phyloP scores from a whole-genome alignment of 2,329 filamentous ascomycete genomes.

The Cladosporium austrohemisphaericum region DNA sequence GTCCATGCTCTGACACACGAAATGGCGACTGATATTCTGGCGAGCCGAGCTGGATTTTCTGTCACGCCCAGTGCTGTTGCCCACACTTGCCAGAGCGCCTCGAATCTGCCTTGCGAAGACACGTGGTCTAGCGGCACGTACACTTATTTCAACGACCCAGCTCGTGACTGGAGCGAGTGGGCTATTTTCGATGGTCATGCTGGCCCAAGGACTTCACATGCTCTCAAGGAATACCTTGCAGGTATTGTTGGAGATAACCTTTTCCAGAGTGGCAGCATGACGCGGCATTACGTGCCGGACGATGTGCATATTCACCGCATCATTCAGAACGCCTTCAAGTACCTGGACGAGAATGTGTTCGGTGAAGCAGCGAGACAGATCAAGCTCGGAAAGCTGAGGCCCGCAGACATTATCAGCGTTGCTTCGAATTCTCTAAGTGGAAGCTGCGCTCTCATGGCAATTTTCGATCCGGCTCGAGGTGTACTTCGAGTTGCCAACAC shows the following conservation, averaged over 20 bases:
- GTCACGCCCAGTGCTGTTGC: slow-evolving; percentile 24
- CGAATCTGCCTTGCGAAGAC: slow-evolving; percentile 32
- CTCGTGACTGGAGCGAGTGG: slow-evolving; percentile 33
- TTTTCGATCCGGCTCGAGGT: slow-evolving; percentile 55
- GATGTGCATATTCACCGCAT: slow-evolving; percentile 32
- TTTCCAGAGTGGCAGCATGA: slow-evolving; percentile 20
- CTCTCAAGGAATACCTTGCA: slow-evolving; percentile 26
- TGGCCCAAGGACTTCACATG: slow-evolving; percentile 28
- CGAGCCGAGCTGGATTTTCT: slow-evolving; percentile 21
- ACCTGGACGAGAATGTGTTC: slow-evolving; percentile 38
- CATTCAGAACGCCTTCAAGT: slow-evolving; percentile 39
- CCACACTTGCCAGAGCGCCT: slow-evolving; percentile 26
- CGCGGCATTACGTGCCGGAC: slow-evolving; percentile 22
- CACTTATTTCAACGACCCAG: slow-evolving; percentile 21
- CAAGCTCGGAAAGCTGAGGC: slow-evolving; percentile 4
- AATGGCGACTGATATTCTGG: slow-evolving; percentile 23
- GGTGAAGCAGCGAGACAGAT: slow-evolving; percentile 10
- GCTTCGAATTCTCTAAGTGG: slow-evolving; percentile 7
- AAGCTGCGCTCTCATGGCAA: slow-evolving; percentile 57
- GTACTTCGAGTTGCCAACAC: slow-evolving; percentile 61
- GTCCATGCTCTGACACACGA: slow-evolving; percentile 23
- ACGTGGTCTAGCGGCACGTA: slow-evolving; percentile 22
- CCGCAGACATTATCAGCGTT: slow-evolving; percentile 12
- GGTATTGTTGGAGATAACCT: slow-evolving; percentile 23
- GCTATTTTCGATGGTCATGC: slow-evolving; percentile 43